Conservation (phyloP, 1,284 basidiomycete genomes). For the Heterobasidion occidentale region DNA sequence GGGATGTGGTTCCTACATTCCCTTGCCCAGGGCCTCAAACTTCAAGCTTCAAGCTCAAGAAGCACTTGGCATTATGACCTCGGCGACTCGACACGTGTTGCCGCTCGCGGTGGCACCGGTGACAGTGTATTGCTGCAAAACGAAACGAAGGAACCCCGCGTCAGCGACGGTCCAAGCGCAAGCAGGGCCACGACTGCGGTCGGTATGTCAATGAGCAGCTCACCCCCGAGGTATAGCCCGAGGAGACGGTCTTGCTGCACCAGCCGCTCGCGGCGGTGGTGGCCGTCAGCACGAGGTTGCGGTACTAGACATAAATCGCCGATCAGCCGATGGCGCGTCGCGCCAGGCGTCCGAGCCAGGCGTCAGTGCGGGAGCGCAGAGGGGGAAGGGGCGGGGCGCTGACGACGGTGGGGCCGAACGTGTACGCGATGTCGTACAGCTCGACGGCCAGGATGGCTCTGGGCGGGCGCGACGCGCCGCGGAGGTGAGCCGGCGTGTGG, state of each 20-base stretch:
- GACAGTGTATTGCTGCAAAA: not conserved
- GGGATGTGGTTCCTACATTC: no score
- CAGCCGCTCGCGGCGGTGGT: not conserved
- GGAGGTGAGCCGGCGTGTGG: no score
- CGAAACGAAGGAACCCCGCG: not conserved
- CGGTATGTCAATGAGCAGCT: not conserved
- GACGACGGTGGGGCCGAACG: not conserved
- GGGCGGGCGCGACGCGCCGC: no score
- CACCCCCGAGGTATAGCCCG: not conserved
- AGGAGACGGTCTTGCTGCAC: not conserved
- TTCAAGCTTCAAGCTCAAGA: no score
- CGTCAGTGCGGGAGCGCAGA: no score
- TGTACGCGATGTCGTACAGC: not conserved
- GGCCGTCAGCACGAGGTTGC: not conserved
- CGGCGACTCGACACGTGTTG: not conserved
- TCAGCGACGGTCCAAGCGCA: not conserved
- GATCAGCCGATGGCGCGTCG: no score
- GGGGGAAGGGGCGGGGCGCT: no score
- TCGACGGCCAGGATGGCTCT: not conserved
- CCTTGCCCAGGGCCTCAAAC: no score
- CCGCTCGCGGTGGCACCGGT: not conserved
- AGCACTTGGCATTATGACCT: not conserved
- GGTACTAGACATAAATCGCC: not conserved
- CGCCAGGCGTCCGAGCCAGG: no score
- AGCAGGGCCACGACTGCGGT: not conserved